Percentiles rank a stretch among this genome's conserved stretches.
Conservation (phyloP, 225 moss, liverwort and hornwort species). For the Physcomitrellopsis africana region DNA sequence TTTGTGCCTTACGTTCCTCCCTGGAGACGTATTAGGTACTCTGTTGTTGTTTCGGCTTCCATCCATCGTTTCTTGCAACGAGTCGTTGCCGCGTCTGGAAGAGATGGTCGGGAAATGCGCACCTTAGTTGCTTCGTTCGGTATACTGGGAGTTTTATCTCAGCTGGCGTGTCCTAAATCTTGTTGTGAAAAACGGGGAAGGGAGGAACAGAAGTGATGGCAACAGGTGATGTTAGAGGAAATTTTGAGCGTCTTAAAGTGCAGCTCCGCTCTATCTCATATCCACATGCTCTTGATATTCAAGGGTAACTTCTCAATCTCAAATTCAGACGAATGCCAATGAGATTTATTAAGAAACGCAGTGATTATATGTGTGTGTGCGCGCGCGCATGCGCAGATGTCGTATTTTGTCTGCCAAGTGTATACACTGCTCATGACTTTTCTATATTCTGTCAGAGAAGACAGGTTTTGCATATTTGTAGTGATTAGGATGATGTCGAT, state of each 20-base stretch:
- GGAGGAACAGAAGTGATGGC: conserved; percentile 54
- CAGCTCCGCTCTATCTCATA: conserved; percentile 89
- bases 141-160: conserved; percentile 14
- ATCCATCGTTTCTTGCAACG: no score
- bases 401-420: neutral
- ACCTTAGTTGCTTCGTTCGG: neutral
- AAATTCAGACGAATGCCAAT: conserved; percentile 2
- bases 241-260: conserved; percentile 87
- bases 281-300: conserved; percentile 75
- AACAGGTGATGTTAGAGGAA: conserved; percentile 84
- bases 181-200: conserved; percentile 6
- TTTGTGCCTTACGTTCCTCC: no score
- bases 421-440: neutral
- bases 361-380: neutral
- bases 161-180: neutral
- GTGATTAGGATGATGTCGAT: neutral
- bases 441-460: neutral
- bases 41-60: no score
- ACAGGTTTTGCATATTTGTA: conserved; percentile 7
- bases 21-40: no score
- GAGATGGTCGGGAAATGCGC: neutral
- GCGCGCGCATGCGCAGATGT: no score
- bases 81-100: neutral
- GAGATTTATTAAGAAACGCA: neutral
- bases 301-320: conserved; percentile 56